Evolutionary conservation across 352 stramenopile species (phyloP), one percentile per base, ranked within the genome.

Genomic region (Peronospora belbahrii): DNA sequence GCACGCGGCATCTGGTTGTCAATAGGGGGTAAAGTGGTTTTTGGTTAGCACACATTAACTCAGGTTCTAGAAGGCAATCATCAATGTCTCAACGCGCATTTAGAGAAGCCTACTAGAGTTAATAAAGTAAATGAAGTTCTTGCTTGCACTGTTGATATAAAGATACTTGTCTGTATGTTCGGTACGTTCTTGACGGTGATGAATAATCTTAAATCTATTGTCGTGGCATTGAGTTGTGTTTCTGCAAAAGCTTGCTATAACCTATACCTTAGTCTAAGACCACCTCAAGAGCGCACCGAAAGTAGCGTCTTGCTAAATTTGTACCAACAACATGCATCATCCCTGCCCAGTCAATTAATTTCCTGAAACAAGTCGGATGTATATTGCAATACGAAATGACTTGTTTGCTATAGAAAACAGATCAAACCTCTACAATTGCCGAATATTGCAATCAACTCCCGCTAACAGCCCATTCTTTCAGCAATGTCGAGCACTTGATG

Each of bases 391-490:
- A n/a, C n/a, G n/a, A n/a, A n/a, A n/a, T 27, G 43, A 22, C 18
- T 62, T 47, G 51, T 53, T 62, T 58, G 37, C 36, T 32, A 48
- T 42, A 31, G n/a, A 34, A 20, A 23, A 19, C 36, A 23, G 6
- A 19, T 39, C 15, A 6, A 24, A 24, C 33, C 15, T 37, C 31
- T 7, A n/a, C 31, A 15, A 19, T 11, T 34, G 28, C 8, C 15
- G 9, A 39, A 27, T 24, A 22, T 39, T 24, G 20, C 38, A 10
- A 31, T 52, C 30, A 63, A 9, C 54, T 65, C 7, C 74, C 67
- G 30, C 85, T 88, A 22, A 84, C 52, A 38, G 76, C 76, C 81
- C 81, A 93, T 36, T 88, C 74, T 25, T 65, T 75, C 56, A 90
- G 67, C 6, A 78, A 48, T 0, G 81, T 89, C 4, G 78, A 88